A percentile compares a stretch with the other conserved stretches of the same genome.
Evolutionary conservation across 441 rosid genomes (phyloP).

Genomic region (Populus hybrid): DNA sequence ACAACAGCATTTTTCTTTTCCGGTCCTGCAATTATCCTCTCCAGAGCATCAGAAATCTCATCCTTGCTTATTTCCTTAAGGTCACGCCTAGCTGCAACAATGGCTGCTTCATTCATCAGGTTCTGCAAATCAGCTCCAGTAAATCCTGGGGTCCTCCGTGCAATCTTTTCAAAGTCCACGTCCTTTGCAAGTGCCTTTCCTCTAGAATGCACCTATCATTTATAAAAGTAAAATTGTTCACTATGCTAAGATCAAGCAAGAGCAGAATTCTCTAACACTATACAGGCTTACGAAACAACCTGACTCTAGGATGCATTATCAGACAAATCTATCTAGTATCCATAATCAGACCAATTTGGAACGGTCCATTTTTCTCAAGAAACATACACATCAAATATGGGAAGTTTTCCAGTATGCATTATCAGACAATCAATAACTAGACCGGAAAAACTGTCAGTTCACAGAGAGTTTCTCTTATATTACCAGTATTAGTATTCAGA

Average conservation of each 20-base stretch:
- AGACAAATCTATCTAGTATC: not conserved
- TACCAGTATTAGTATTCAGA: not conserved
- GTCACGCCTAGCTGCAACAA: conserved; percentile 90
- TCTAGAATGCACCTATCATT: conserved; percentile 77
- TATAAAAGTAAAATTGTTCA: conserved; percentile 4
- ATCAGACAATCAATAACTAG: conserved; percentile 6
- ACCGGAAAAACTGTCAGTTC: not conserved
- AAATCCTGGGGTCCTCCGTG: conserved; percentile 91
- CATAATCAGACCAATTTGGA: not conserved
- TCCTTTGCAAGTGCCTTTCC: conserved; percentile 87
- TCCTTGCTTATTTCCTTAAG: conserved; percentile 97
- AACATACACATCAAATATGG: not conserved
- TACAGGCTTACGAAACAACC: not conserved
- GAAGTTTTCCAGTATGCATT: not conserved
- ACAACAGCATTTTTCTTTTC: conserved; percentile 96
- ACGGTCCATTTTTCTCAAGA: not conserved
- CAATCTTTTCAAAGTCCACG: conserved; percentile 82
- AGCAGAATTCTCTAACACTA: not conserved
- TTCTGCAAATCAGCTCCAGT: conserved; percentile 96
- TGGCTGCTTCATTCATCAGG: conserved; percentile 95
- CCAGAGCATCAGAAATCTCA: conserved; percentile 92
- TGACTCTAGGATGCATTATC: not conserved
- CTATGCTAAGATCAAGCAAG: not conserved
- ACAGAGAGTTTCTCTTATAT: not conserved
- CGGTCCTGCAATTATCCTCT: conserved; percentile 97